phyloP scores from a whole-genome alignment of 2,329 filamentous ascomycete species.

The Endothia cerciana region DNA sequence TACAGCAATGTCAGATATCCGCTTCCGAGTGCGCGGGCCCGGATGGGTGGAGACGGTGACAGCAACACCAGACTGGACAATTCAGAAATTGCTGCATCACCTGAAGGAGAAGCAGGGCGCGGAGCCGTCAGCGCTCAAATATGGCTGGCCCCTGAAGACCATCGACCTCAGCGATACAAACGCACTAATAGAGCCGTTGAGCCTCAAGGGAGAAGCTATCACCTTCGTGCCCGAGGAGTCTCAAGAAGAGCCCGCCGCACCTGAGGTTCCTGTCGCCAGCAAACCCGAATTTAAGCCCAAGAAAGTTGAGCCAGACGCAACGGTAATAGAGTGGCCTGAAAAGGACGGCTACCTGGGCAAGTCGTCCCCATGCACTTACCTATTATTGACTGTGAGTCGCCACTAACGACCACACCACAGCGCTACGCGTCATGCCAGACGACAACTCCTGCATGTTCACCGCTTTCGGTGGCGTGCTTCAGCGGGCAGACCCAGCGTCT shows the following conservation, averaged over 20 bases:
- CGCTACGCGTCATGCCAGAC: slow-evolving; percentile 93
- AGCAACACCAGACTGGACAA: slow-evolving; percentile 69
- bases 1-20: slow-evolving; percentile 53
- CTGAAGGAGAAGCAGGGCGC: slow-evolving; percentile 69
- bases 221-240: slow-evolving; percentile 51
- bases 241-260: slow-evolving; percentile 24
- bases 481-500: slow-evolving; percentile 53
- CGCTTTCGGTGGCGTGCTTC: slow-evolving; percentile 80
- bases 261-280: slow-evolving; percentile 26
- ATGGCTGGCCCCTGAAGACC: slow-evolving; percentile 78
- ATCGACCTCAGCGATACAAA: slow-evolving; percentile 62
- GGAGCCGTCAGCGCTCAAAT: slow-evolving; percentile 74
- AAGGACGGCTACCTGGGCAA: slow-evolving; percentile 55
- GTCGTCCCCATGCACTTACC: slow-evolving; percentile 26
- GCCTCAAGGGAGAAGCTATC: slow-evolving; percentile 54
- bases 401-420: slow-evolving; percentile 51
- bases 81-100: slow-evolving; percentile 61
- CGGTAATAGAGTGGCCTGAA: slow-evolving; percentile 54
- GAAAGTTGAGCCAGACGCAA: slow-evolving; percentile 45
- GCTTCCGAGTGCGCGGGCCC: slow-evolving; percentile 75
- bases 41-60: slow-evolving; percentile 72
- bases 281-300: slow-evolving; percentile 37
- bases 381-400: slow-evolving; percentile 28
- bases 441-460: slow-evolving; percentile 96
- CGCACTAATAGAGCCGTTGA: slow-evolving; percentile 52